These are phyloP conservation scores for Phytophthora europaea DNA, from an alignment of 352 stramenopile genomes.

Conservation along the genomic window DNA sequence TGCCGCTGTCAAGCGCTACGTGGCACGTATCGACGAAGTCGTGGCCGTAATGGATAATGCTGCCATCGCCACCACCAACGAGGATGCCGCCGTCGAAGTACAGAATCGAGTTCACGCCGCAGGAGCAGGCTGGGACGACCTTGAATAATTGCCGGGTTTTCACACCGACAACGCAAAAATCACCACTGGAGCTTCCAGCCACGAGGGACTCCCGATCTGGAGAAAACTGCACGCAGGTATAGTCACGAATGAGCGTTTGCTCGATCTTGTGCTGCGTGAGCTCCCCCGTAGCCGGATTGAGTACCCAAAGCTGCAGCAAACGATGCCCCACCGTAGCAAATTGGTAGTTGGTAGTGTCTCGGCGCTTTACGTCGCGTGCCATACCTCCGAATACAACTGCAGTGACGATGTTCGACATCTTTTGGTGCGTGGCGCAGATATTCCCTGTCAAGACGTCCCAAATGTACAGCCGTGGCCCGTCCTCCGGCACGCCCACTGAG, in stretches of 20 bases:
- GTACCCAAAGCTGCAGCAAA: conserved; percentile 84
- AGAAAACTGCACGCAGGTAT: conserved; percentile 87
- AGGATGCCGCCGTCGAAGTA: conserved; percentile 61
- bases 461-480: conserved; percentile 87
- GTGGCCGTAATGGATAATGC: conserved; percentile 79
- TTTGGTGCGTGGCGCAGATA: conserved; percentile 88
- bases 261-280: conserved; percentile 79
- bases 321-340: conserved; percentile 85
- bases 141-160: conserved; percentile 77
- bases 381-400: conserved; percentile 87
- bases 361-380: conserved; percentile 91
- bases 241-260: conserved; percentile 81
- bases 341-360: conserved; percentile 89
- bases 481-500: conserved; percentile 78
- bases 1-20: conserved; percentile 72
- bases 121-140: conserved; percentile 82
- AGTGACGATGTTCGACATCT: conserved; percentile 67
- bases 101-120: conserved; percentile 75
- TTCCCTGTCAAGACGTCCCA: conserved; percentile 92
- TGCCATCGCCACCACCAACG: conserved; percentile 90
- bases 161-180: conserved; percentile 87
- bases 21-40: conserved; percentile 81
- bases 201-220: conserved; percentile 86
- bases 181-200: conserved; percentile 87
- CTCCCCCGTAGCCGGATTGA: conserved; percentile 89